phyloP scores from a whole-genome alignment of 2,329 filamentous ascomycete genomes.

The Phialemoniopsis sp. region DNA sequence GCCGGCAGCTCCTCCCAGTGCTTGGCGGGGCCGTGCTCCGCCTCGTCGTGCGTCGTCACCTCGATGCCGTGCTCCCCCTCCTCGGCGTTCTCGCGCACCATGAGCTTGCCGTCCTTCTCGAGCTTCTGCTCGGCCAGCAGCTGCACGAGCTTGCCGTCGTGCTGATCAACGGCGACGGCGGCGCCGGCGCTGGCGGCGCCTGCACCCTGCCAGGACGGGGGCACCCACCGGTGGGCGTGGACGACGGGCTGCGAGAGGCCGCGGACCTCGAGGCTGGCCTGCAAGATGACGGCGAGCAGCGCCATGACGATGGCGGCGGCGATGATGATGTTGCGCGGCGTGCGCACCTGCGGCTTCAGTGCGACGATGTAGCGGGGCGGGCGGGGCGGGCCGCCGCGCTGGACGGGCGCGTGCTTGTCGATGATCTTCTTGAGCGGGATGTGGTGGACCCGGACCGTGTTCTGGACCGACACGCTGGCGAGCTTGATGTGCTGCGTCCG shows the following conservation, averaged over 20 bases:
- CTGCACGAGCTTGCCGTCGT: background rate
- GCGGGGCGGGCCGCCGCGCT: conserved; percentile 34
- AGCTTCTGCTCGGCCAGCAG: background rate
- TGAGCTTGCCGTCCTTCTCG: conserved; percentile 6
- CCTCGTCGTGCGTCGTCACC: conserved; percentile 37
- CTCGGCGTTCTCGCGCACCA: conserved; percentile 11
- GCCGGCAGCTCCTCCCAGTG: conserved; percentile 67
- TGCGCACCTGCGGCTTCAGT: conserved; percentile 48
- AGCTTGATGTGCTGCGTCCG: conserved; percentile 65
- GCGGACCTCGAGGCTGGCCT: conserved; percentile 60
- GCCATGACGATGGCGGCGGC: conserved; percentile 53
- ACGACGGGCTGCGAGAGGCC: conserved; percentile 53
- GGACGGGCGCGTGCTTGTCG: conserved; percentile 25
- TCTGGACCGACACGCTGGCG: conserved; percentile 76
- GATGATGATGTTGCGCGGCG: conserved; percentile 45
- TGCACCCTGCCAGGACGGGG: conserved; percentile 29
- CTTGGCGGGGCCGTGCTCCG: conserved; percentile 48
- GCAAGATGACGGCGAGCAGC: conserved; percentile 57
- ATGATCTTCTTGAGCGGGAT: conserved; percentile 59
- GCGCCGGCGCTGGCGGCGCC: conserved; percentile 1
- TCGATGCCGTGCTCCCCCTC: conserved; percentile 18
- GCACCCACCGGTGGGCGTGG: conserved; percentile 51
- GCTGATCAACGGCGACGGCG: background rate
- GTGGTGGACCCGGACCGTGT: conserved; percentile 74
- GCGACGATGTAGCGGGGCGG: conserved; percentile 66